Base-by-base conservation (phyloP, 129 eudicot genomes). In the Tagetes erecta region DNA sequence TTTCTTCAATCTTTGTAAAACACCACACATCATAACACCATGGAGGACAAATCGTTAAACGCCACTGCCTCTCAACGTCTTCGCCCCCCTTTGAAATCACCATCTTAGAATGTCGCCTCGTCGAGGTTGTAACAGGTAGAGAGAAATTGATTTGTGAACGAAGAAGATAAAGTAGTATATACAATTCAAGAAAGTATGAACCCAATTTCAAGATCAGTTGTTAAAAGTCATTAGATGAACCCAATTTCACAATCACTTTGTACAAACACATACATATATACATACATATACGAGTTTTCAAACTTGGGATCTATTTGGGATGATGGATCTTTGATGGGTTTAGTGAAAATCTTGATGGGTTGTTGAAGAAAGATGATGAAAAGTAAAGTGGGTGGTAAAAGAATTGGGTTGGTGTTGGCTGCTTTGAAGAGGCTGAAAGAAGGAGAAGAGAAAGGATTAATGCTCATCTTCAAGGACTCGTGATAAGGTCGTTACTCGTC, bases 401-500 rank as follows among this genome's bases (percentile, higher is more conserved):
- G 74, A 73, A 59, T 3, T 1, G 83, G 59, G 41, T 84, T 65
- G 55, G 13, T 73, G 58, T 53, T 69, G 64, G 96, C 96, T 8
- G 98, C 98, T 75, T 68, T 93, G 75, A 93, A 86, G 98, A 93
- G 76, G 96, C 98, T 60, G 98, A 93, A 78, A 87, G 86, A 77
- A 91, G 98, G 78, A 83, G 98, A 67, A 86, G 98, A 67, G 98
- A 93, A 76, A 77, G 98, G 83, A 93, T 93, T 74, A 93, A 93
- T 78, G 89, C 91, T 76, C 98, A 88, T 78, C 85, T 93, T 59
- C 86, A 96, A 3, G 84, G 86, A n/a, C 90, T 93, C 66, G 92
- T 93, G 86, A 83, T 66, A 93, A 93, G 95, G 98, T 93, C 38
- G 36, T 74, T 66, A 8, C n/a, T 50, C 53, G 62, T 78, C 73